These are phyloP conservation scores for Chrysoporthe puriensis DNA, from an alignment of 2,329 filamentous ascomycete species.

Conservation along the genomic window DNA sequence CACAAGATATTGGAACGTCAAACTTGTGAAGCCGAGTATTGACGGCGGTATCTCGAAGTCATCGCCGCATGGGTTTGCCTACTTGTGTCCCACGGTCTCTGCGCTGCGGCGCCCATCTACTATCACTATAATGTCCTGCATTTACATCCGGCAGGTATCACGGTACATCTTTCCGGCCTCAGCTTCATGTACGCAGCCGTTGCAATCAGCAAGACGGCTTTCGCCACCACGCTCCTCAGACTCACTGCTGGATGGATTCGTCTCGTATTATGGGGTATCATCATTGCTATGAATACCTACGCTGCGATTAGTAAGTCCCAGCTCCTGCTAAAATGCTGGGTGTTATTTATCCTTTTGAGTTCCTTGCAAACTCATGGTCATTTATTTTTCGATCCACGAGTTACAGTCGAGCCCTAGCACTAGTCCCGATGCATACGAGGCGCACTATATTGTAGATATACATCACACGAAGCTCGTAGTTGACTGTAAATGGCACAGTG, in stretches of 20 bases:
- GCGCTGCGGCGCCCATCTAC: slow-evolving; percentile 19
- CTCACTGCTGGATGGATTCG: slow-evolving; percentile 1
- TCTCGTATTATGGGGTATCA: not conserved
- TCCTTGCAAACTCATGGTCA: too few species aligned
- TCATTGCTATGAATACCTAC: not conserved
- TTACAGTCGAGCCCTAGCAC: too few species aligned
- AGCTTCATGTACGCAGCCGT: slow-evolving; percentile 23
- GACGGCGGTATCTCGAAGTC: slow-evolving; percentile 1
- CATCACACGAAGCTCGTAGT: not conserved
- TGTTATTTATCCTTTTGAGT: not conserved
- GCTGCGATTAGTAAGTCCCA: not conserved
- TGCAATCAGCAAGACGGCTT: slow-evolving; percentile 23
- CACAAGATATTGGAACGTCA: not conserved
- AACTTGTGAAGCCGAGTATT: not conserved
- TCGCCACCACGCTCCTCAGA: slow-evolving; percentile 21
- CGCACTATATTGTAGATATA: too few species aligned
- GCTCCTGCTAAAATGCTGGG: not conserved
- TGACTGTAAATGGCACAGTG: not conserved
- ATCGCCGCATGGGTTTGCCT: slow-evolving; percentile 22
- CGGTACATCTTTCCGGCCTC: slow-evolving; percentile 6
- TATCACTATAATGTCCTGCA: slow-evolving; percentile 18
- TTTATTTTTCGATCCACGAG: too few species aligned
- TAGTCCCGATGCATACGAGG: too few species aligned
- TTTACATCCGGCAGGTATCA: slow-evolving; percentile 8
- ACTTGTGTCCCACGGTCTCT: slow-evolving; percentile 19